These are phyloP conservation scores for Hibiscus trionum DNA, from an alignment of 345 rosid genomes.

Conservation along the genomic window DNA sequence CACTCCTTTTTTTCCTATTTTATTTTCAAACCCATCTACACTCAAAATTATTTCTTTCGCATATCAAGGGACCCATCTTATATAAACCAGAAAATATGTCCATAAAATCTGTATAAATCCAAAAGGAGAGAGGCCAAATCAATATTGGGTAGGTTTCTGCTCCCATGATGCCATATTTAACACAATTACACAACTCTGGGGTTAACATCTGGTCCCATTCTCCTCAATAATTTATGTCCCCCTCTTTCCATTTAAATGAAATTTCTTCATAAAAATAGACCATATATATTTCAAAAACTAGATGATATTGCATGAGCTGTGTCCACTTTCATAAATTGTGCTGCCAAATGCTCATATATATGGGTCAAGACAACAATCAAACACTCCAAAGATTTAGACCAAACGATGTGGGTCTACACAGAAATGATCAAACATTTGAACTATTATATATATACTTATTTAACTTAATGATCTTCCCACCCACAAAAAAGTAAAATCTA, in stretches of 20 bases:
- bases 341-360: background rate
- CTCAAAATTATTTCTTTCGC: background rate
- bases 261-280: background rate
- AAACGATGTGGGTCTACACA: background rate
- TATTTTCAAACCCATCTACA: background rate
- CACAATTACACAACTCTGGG: background rate
- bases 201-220: constrained; percentile 7
- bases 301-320: constrained; percentile 2
- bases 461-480: background rate
- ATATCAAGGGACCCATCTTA: background rate
- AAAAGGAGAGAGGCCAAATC: background rate
- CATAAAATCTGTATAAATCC: background rate
- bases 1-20: background rate
- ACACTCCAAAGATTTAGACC: background rate
- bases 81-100: background rate
- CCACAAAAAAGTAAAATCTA: background rate
- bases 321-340: background rate
- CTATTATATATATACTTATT: background rate
- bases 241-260: background rate
- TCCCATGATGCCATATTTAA: background rate
- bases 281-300: background rate
- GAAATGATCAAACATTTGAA: no score
- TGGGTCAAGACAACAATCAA: constrained; percentile 6
- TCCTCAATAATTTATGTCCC: background rate
- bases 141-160: background rate